Percentiles rank a stretch among this genome's conserved stretches.
phyloP scores from a whole-genome alignment of 805 yeast species.

The Metschnikowia lunata region DNA sequence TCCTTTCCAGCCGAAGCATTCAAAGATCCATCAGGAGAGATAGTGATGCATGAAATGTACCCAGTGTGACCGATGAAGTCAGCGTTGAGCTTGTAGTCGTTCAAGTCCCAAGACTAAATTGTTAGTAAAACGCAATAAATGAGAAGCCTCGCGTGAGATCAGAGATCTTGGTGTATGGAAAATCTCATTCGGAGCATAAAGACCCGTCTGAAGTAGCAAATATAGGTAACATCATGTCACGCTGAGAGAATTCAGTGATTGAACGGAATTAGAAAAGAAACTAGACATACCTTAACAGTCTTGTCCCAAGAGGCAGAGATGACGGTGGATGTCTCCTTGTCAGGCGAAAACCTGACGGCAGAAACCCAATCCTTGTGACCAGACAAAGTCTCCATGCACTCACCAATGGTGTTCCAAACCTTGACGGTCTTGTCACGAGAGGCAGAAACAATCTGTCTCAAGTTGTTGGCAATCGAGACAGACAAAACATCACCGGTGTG shows the following conservation, averaged over 20 bases:
- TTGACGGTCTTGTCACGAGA: conserved; percentile 98
- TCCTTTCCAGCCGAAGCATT: conserved; percentile 99
- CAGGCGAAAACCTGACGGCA: conserved; percentile 95
- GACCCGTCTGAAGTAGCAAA: conserved; percentile 99
- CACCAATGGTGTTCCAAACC: conserved; percentile 99
- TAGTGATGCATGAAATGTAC: conserved; percentile 93
- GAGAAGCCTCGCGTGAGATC: conserved; percentile 42
- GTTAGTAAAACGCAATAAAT: conserved; percentile 40
- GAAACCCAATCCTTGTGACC: conserved; percentile 99
- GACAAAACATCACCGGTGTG: conserved; percentile 97
- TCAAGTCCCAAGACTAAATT: conserved; percentile 88
- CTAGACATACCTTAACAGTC: conserved; percentile 90
- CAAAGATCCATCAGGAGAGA: conserved; percentile 99
- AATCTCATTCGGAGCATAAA: conserved; percentile 87
- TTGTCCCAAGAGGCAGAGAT: conserved; percentile 99
- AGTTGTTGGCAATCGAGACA: conserved; percentile 92
- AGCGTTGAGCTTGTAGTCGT: conserved; percentile 79
- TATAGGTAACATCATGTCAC: conserved; percentile 67
- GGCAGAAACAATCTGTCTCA: conserved; percentile 97
- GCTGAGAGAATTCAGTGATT: conserved; percentile 24
- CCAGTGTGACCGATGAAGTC: conserved; percentile 99
- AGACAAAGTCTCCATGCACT: conserved; percentile 87
- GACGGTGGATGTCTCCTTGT: conserved; percentile 63
- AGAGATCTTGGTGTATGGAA: conserved; percentile 97
- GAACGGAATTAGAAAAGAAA: conserved; percentile 6